phyloP scores from a whole-genome alignment of 2,329 filamentous ascomycete genomes.

The Fusarium begoniae region DNA sequence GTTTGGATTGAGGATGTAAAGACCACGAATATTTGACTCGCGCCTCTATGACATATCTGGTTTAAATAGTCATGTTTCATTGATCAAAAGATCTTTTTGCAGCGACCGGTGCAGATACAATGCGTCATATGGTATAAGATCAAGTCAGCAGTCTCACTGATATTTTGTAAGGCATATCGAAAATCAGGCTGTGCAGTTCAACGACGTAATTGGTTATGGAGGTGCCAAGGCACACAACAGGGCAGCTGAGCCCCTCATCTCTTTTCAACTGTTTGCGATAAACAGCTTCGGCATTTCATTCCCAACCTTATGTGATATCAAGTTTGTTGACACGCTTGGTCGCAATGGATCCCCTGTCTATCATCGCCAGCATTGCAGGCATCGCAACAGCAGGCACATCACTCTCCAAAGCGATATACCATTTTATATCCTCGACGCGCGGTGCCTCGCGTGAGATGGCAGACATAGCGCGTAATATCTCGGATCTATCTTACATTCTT shows the following conservation, averaged over 20 bases:
- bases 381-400: background rate
- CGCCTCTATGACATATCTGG: background rate
- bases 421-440: background rate
- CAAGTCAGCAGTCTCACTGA: background rate
- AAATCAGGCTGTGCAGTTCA: background rate
- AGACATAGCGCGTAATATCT: background rate
- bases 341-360: background rate
- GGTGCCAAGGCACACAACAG: background rate
- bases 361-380: background rate
- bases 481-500: background rate
- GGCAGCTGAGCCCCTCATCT: background rate
- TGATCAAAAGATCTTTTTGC: accelerated
- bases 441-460: background rate
- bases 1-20: background rate
- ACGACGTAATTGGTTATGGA: background rate
- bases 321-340: accelerated
- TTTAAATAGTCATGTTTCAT: background rate
- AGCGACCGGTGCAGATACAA: too few species aligned
- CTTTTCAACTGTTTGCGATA: background rate
- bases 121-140: too few species aligned
- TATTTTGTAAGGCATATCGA: background rate
- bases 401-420: background rate
- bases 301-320: accelerated
- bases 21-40: background rate
- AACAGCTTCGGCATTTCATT: background rate